Evolutionary conservation across 2,329 filamentous ascomycete genomes (phyloP), one percentile per base, ranked within the genome.

Genomic region (Beauveria pseudobassiana): DNA sequence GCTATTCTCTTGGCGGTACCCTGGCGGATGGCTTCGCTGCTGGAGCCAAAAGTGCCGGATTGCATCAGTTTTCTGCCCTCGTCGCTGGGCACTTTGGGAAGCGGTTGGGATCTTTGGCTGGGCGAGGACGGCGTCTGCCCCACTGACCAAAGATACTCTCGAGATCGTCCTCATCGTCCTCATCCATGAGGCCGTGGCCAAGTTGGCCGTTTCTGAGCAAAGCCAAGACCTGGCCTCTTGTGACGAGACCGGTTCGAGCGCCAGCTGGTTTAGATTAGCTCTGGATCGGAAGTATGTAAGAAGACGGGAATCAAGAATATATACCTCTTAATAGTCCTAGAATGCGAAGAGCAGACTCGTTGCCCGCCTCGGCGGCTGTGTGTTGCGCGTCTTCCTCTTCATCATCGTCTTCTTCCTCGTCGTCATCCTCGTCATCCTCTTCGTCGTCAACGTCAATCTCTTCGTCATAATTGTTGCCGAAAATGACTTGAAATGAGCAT

Each of bases 31-130:
- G 78, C 77, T 62, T 79, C 75, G 50, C 88, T 82, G 62, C 86
- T 88, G 20, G 80, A 79, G 40, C 93, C 93, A 75, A 97, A 98
- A 2, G 78, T 80, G 1, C 93, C 93, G 34, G 87, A 88, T 45
- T 85, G 80, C 92, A 98, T 96, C 64, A 98, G 77, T 67, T 88
- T 84, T 54, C 75, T 80, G 8, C 95, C 93, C 64, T 85, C 81
- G 12, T 89, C 85, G 68, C 88, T 96, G 0, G 93, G 93, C 0
- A 96, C 86, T 67, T 89, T 89, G n/a, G 93, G 63, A 93, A 93
- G 50, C 84, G 77, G 64, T 86, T 74, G 2, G 80, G 80, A 62
- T 86, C 81, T n/a, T 74, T 77, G 9, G 68, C 68, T 1, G 65
- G 66, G 12, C 70, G 70, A 22, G 74, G 71, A 58, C 81, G 78